Base-by-base conservation (phyloP, 176 grass and related monocot species). In the Pharus latifolius region DNA sequence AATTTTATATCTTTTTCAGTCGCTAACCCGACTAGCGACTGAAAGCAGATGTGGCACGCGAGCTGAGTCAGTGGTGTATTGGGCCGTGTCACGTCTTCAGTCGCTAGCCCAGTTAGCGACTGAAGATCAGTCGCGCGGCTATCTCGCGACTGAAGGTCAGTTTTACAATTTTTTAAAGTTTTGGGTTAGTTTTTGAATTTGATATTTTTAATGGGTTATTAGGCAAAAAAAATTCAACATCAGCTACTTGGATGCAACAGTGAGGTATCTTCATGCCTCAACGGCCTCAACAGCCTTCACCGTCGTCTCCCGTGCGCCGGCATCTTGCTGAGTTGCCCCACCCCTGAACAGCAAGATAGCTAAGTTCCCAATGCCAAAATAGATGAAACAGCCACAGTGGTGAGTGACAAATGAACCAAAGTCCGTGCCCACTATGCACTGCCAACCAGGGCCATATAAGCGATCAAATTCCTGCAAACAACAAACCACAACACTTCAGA, bases 371-470 rank as follows among this genome's bases (percentile, higher is more conserved):
- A 89, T 78, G 65, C 66, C 72, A 55, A 94, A 86, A 58, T 89
- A 83, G 69, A 94, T 78, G 71, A 89, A 94, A 48, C 79, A 86
- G 46, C 90, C 86, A 14, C 28, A 70, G 43, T 60, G 60, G 48
- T 94, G 82, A 6, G 79, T 94, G 48, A 89, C 76, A 49, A 94
- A 94, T 2, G 69, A 92, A 0, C 89, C 73, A 53, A 92, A 88
- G 79, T 75, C 55, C 1, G 73, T 88, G 2, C 84, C 89, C 12
- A 88, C 77, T 31, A 92, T 45, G 78, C 89, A 92, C 56, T 85
- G 77, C 84, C 81, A 88, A 43, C 77, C 77, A 15, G 84, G 34
- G 3, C 73, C 77, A 22, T 92, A 67, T n/a, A 41, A 64, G 17
- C 41, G 46, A 28, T 92, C 84, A 2, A 92, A 88, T 41, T 88